Conservation (phyloP, 306 rosid species). For the Begonia peltatifolia region DNA sequence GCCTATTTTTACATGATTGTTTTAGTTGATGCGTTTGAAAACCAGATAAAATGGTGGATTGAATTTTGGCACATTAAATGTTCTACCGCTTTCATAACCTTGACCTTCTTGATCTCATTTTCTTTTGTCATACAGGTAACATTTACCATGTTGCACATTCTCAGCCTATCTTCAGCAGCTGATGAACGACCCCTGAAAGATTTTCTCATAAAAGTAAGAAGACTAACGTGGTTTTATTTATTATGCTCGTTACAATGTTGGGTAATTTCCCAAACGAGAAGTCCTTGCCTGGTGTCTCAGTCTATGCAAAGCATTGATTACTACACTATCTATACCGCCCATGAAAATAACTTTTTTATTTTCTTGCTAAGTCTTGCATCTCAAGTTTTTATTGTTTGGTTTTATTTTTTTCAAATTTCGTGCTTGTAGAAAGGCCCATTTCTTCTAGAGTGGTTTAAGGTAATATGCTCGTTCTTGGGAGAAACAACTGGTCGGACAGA, state of each 20-base stretch:
- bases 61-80: too few species aligned
- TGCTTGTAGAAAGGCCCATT: constrained; percentile 45
- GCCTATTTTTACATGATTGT: not conserved
- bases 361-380: too few species aligned
- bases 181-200: constrained; percentile 48
- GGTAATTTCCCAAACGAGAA: not conserved
- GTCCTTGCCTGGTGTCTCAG: not conserved
- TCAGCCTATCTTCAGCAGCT: constrained; percentile 46
- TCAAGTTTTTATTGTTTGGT: not conserved
- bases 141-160: constrained; percentile 74
- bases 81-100: too few species aligned
- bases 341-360: too few species aligned
- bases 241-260: too few species aligned
- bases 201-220: constrained; percentile 64
- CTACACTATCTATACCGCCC: too few species aligned
- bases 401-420: not conserved
- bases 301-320: not conserved
- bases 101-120: too few species aligned
- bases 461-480: constrained; percentile 31
- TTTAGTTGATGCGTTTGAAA: too few species aligned
- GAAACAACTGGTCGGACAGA: constrained; percentile 23
- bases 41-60: too few species aligned
- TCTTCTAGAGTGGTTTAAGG: constrained; percentile 72
- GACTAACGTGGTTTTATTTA: too few species aligned
- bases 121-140: constrained; percentile 44